Conservation (phyloP, 768 basidiomycete species). For the Boletus reticulatus region DNA sequence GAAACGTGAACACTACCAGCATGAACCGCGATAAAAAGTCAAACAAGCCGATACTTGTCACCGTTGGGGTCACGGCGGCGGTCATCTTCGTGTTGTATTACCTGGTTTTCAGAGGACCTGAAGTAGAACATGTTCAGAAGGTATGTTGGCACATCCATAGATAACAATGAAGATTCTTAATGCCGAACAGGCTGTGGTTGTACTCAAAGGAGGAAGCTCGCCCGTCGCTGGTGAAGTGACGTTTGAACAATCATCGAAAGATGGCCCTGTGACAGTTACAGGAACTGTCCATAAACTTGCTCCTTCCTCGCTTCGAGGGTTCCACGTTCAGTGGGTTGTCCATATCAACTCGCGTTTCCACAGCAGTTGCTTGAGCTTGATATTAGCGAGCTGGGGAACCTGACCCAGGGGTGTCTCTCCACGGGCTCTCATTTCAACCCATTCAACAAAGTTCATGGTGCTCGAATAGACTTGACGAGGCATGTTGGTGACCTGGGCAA, state of each 20-base stretch:
- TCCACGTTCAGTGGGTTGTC: constrained; percentile 73
- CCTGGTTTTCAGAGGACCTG: constrained; percentile 16
- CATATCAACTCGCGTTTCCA: neutral
- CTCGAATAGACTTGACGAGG: constrained; percentile 47
- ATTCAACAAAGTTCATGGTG: constrained; percentile 61
- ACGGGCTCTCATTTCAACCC: constrained; percentile 82
- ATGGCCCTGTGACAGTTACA: constrained; percentile 55
- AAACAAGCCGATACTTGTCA: constrained; percentile 17
- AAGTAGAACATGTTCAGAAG: constrained; percentile 21
- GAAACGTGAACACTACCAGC: neutral
- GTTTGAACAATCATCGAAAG: constrained; percentile 54
- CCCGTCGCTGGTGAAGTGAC: constrained; percentile 60
- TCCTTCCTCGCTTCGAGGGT: constrained; percentile 59
- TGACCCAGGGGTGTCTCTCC: constrained; percentile 61
- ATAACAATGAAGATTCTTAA: neutral
- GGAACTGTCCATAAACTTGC: constrained; percentile 63
- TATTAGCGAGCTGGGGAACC: constrained; percentile 50
- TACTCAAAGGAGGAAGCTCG: constrained; percentile 63
- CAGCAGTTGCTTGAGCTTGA: constrained; percentile 19
- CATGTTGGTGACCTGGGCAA: constrained; percentile 83
- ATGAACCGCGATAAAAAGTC: constrained; percentile 27
- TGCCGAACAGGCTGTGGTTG: constrained; percentile 48
- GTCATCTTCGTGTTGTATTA: constrained; percentile 21
- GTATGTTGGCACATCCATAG: constrained; percentile 2
- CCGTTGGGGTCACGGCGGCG: constrained; percentile 5